Base-by-base conservation (phyloP, 202 grass and related monocot species). In the Bolboschoenoplectus hybrid region DNA sequence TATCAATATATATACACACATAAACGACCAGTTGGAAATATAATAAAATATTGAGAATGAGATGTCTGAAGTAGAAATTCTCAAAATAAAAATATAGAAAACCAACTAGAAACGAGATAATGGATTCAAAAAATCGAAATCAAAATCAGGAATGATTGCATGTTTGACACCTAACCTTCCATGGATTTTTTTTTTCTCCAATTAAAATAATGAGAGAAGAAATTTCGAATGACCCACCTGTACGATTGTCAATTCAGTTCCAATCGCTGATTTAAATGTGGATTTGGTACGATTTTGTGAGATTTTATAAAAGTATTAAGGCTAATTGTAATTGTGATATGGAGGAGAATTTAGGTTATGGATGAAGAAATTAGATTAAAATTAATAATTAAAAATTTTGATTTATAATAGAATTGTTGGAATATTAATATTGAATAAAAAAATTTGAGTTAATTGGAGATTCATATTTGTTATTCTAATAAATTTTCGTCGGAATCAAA, bases 41-140 rank as follows among this genome's bases (percentile, higher is more conserved):
- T 26, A 26, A 26, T 26, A 26, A 26, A 26, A 26, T 26, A 26
- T 26, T 26, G 26, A 26, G 26, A 26, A 26, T 35, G 5, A 51
- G 20, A 14, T 6, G 47, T 34, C 20, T 4, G 17, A 75, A 53
- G 35, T 14, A 36, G 20, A 36, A 52, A 14, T 12, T 52, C 53
- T 13, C 9, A 52, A 75, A 72, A n/a, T 4, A 74, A 52, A 14
- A 26, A 26, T 26, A 26, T 26, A 26, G 26, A 26, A 26, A 26
- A 26, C 26, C 2, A 41, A 16, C 11, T 13, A 14, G 1, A 14
- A 9, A n/a, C 40, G 45, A 71, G 35, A 73, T 0, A 50, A 32
- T 8, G 11, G 17, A 74, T 74, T 34, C 1, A 34, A 74, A 74
- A 35, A 51, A 46, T 74, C 71, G 9, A 51, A 75, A 75, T 75